phyloP scores from a whole-genome alignment of 2,329 filamentous ascomycete species.

The Aspergillus clavatus region DNA sequence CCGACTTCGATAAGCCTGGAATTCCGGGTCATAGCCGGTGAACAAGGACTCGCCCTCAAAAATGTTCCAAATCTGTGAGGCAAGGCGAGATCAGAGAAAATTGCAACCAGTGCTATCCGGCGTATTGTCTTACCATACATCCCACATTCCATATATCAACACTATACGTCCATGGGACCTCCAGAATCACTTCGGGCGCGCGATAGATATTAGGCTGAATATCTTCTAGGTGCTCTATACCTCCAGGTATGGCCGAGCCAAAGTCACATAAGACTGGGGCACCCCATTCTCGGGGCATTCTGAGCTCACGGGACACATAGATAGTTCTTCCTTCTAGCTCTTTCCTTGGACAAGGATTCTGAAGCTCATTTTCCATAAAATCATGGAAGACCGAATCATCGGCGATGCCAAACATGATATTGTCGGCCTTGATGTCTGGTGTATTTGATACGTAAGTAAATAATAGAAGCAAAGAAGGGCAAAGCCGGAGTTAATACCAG shows the following conservation, averaged over 20 bases:
- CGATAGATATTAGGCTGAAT: constrained; percentile 34
- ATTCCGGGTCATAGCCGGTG: constrained; percentile 36
- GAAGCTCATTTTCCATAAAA: constrained; percentile 40
- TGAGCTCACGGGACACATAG: constrained; percentile 41
- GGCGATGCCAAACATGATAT: constrained; percentile 43
- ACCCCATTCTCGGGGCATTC: constrained; percentile 29
- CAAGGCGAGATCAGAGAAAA: constrained; percentile 6
- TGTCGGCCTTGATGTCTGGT: constrained; percentile 45
- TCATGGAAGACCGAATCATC: constrained; percentile 35
- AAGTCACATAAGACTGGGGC: constrained; percentile 47
- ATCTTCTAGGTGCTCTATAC: constrained; percentile 26
- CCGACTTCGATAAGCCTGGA: constrained; percentile 38
- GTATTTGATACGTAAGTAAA: constrained; percentile 5
- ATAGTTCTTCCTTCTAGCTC: constrained; percentile 38
- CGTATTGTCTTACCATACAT: constrained; percentile 42
- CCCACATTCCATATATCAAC: constrained; percentile 53
- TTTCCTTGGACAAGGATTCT: constrained; percentile 42
- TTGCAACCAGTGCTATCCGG: constrained; percentile 4
- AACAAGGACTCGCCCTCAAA: constrained; percentile 47
- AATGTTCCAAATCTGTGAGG: constrained; percentile 45
- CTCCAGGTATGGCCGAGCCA: constrained; percentile 42
- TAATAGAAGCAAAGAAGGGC: constrained; percentile 4
- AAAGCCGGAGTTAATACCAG: constrained; percentile 31
- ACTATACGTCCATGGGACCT: constrained; percentile 43
- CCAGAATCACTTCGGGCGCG: constrained; percentile 45